phyloP scores from a whole-genome alignment of 306 rosid genomes.

The Aeschynomene evenia region DNA sequence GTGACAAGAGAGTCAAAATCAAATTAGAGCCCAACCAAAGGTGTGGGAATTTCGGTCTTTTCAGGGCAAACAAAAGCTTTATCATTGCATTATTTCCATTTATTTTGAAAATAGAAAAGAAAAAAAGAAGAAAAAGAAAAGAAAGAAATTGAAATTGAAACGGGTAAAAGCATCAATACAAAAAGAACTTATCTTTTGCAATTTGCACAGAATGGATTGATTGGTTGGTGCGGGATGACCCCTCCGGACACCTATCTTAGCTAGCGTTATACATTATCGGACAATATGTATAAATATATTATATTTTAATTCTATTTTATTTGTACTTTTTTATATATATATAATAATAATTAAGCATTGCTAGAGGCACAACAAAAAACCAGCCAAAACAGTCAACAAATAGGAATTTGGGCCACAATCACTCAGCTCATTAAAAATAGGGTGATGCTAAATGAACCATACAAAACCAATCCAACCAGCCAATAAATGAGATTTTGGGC shows the following conservation, averaged over 20 bases:
- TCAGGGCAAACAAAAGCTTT: not conserved
- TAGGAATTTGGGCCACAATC: no score
- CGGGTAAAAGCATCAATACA: not conserved
- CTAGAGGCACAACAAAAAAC: no score
- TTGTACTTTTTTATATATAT: no score
- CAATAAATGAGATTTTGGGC: no score
- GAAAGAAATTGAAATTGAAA: no score
- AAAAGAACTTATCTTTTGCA: slow-evolving; percentile 5
- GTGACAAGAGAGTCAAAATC: not conserved
- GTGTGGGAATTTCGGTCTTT: not conserved
- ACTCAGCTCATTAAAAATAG: no score
- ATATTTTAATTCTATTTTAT: no score
- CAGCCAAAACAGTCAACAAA: no score
- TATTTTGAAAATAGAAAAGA: not conserved
- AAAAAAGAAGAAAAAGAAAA: no score
- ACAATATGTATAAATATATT: not conserved
- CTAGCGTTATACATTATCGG: not conserved
- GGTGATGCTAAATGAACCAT: no score
- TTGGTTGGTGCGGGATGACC: not conserved
- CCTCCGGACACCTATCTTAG: not conserved
- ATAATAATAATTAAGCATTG: no score
- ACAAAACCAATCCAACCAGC: no score
- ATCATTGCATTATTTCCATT: not conserved
- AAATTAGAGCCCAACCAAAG: not conserved
- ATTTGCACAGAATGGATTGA: not conserved